Evolutionary conservation across 1,284 basidiomycete species (phyloP).

Genomic region (Volvariella volvacea): DNA sequence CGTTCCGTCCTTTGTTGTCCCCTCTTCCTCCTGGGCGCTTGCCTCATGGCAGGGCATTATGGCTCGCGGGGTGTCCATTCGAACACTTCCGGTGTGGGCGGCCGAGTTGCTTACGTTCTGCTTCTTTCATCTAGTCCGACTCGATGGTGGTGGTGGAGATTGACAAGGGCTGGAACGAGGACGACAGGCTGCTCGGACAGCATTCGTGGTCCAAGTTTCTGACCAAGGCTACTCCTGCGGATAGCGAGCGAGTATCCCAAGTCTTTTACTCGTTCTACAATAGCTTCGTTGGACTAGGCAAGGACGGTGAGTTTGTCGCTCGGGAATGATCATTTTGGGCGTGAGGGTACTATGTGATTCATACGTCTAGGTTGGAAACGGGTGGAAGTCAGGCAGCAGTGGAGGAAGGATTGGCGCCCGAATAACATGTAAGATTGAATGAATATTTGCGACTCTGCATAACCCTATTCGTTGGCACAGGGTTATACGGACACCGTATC

Average conservation of each 20-base stretch:
- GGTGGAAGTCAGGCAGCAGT: not conserved
- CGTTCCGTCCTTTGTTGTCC: not conserved
- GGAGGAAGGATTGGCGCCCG: not conserved
- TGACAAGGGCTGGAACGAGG: not conserved
- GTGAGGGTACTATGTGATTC: no score
- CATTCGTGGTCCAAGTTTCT: slow-evolving; percentile 1
- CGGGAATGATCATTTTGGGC: no score
- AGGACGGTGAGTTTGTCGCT: not conserved
- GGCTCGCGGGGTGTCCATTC: no score
- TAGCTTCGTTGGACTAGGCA: not conserved
- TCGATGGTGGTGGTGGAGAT: slow-evolving; percentile 1
- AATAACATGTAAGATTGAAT: no score
- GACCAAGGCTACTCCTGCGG: not conserved
- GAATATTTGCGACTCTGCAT: no score
- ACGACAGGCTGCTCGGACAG: not conserved
- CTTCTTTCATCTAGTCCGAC: not conserved
- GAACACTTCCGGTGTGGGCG: no score
- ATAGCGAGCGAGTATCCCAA: not conserved
- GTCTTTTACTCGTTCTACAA: not conserved
- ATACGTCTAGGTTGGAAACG: slow-evolving; percentile 1
- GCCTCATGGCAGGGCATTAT: no score
- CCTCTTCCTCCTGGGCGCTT: not conserved
- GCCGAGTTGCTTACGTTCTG: not conserved
- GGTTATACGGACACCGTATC: no score
- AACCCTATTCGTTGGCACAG: no score